Base-by-base conservation (phyloP, 495 filamentous ascomycete species). In the Penicillium psychrofluorescens region DNA sequence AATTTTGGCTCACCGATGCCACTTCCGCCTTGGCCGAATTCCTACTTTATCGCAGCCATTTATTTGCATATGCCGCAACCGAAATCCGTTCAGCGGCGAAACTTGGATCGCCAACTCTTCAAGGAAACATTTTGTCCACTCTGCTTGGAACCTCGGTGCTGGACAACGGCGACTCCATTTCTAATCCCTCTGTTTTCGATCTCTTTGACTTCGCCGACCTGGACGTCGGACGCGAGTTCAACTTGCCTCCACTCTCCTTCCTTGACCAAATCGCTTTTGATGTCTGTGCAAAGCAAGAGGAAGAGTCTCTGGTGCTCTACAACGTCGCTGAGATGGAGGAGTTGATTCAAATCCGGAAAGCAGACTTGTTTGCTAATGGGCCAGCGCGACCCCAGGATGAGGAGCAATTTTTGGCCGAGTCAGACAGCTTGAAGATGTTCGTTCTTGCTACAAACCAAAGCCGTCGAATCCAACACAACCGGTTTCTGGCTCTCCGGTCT, bases 131-230 rank as follows among this genome's bases (percentile, higher is more conserved):
- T 4, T 78, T 94, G 33, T 82, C 86, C 12, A 83, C 86, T 0
- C 67, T 97, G 30, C 75, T 87, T 14, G 94, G 94, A 16, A 80
- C 75, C 45, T 85, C 89, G 6, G 70, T 71, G 6, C 44, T 77
- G 22, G 78, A 84, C 1, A 76, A 76, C 29, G 78, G 80, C 8
- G 76, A 83, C 34, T 68, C 76, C n/a, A 53, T 81, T 27, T 55
- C 64, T 11, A 84, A 86, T 43, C 75, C 81, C 4, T 85, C 83
- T 6, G 75, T 97, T 11, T 94, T 96, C 61, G 94, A 96, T 50
- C 77, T 96, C 14, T 89, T 95, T 44, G 94, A 97, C 64, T 95
- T 97, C 44, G 72, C 89, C 29, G 83, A 90, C 43, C 61, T 87
- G 7, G 81, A 90, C 35, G 70, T 81, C 35, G 53, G 68, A 2